phyloP scores from a whole-genome alignment of 2,329 filamentous ascomycete species.

The Pezicula radicicola region DNA sequence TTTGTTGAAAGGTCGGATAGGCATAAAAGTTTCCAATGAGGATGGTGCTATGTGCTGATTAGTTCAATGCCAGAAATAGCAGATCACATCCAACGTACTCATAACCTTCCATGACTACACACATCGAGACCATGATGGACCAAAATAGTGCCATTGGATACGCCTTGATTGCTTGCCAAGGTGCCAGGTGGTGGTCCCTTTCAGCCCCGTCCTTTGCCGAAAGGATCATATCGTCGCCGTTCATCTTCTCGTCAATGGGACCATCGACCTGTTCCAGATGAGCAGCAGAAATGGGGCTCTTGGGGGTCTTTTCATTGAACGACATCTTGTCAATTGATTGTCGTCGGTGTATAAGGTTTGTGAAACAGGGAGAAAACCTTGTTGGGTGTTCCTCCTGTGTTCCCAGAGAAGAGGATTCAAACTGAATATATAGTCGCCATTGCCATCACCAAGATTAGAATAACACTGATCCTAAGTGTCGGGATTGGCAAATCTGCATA shows the following conservation, averaged over 20 bases:
- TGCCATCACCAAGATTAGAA: neutral
- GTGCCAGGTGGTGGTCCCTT: constrained; percentile 59
- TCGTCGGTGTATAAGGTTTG: neutral
- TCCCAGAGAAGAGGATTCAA: neutral
- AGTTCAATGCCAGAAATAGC: too few relatives aligned
- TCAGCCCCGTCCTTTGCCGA: neutral
- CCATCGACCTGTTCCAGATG: neutral
- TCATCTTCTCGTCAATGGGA: neutral
- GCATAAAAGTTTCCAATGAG: constrained; percentile 20
- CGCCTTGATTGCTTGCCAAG: constrained; percentile 70
- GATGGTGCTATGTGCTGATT: constrained; percentile 10
- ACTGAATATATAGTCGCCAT: neutral
- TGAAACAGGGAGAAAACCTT: neutral
- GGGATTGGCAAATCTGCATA: too few relatives aligned
- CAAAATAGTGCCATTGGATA: constrained; percentile 62
- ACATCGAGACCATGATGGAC: constrained; percentile 18
- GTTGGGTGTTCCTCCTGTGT: neutral
- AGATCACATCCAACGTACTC: too few relatives aligned
- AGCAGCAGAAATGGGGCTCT: neutral
- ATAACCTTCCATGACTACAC: constrained; percentile 19
- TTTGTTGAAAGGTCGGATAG: constrained; percentile 14
- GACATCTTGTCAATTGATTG: neutral
- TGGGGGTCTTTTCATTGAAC: neutral
- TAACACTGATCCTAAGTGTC: too few relatives aligned
- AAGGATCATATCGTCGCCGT: neutral